Conservation (phyloP, 208 protist genomes). For the Wallacemonas sp. region DNA sequence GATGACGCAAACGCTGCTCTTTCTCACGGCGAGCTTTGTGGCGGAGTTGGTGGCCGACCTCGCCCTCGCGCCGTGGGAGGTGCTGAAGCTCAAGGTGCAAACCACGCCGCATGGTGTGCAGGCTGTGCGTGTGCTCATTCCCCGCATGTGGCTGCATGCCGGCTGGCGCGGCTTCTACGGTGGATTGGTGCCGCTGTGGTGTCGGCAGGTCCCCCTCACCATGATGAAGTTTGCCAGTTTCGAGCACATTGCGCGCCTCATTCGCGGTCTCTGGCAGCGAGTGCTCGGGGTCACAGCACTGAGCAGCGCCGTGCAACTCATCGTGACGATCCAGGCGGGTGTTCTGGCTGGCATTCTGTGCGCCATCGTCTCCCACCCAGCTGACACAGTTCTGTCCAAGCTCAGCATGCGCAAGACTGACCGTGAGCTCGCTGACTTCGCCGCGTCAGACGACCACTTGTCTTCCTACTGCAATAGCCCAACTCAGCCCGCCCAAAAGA, state of each 20-base stretch:
- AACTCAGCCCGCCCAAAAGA: too few species aligned
- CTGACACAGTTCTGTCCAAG: slow-evolving; percentile 94
- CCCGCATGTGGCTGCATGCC: slow-evolving; percentile 54
- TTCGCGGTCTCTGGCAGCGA: slow-evolving; percentile 27
- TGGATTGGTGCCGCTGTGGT: slow-evolving; percentile 88
- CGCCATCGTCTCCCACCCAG: slow-evolving; percentile 94
- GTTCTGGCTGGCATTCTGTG: slow-evolving; percentile 91
- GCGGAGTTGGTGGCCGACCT: slow-evolving; percentile 79
- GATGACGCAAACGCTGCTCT: slow-evolving; percentile 21
- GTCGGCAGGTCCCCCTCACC: slow-evolving; percentile 94
- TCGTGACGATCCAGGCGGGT: slow-evolving; percentile 72
- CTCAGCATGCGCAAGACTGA: slow-evolving; percentile 56
- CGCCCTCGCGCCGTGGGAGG: slow-evolving; percentile 69
- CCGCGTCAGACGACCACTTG: too few species aligned
- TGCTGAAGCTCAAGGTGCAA: slow-evolving; percentile 81
- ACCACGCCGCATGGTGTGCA: slow-evolving; percentile 29
- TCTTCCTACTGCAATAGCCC: too few species aligned
- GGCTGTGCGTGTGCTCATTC: slow-evolving; percentile 37
- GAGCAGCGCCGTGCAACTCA: slow-evolving; percentile 25
- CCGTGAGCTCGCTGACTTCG: too few species aligned
- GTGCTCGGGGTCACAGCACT: slow-evolving; percentile 7
- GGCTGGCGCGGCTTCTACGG: slow-evolving; percentile 81
- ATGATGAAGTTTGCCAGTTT: slow-evolving; percentile 93
- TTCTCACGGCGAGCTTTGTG: slow-evolving; percentile 53
- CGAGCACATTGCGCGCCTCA: slow-evolving; percentile 42